phyloP scores from a whole-genome alignment of 1,139 yeast genomes.

The Kurtzmaniella quercitrusa region DNA sequence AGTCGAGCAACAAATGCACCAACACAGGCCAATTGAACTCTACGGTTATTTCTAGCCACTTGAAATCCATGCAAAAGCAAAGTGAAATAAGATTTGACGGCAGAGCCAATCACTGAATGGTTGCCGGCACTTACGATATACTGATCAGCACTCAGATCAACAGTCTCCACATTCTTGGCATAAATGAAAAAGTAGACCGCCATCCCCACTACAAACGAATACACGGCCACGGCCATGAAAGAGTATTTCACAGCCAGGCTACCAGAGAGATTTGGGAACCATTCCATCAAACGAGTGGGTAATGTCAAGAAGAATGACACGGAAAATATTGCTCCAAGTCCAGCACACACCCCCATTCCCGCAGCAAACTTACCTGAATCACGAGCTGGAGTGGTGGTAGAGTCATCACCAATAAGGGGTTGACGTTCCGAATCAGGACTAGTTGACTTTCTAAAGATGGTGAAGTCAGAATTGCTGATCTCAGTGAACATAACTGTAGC shows the following conservation, averaged over 20 bases:
- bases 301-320: slow-evolving; percentile 47
- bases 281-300: slow-evolving; percentile 36
- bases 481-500: slow-evolving; percentile 52
- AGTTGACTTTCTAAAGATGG: slow-evolving; percentile 16
- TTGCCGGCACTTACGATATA: not conserved
- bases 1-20: slow-evolving; percentile 67
- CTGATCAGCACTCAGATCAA: not conserved
- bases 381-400: slow-evolving; percentile 6
- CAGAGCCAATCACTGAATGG: not conserved
- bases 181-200: slow-evolving; percentile 45
- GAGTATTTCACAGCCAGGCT: slow-evolving; percentile 42
- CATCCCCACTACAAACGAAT: slow-evolving; percentile 36
- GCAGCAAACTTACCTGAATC: slow-evolving; percentile 58
- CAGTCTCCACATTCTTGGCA: slow-evolving; percentile 14
- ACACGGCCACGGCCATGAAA: slow-evolving; percentile 44
- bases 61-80: slow-evolving; percentile 44
- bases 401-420: not conserved
- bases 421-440: slow-evolving; percentile 1
- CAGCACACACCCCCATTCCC: slow-evolving; percentile 57
- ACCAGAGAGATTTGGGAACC: slow-evolving; percentile 25
- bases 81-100: slow-evolving; percentile 23
- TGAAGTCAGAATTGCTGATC: slow-evolving; percentile 43
- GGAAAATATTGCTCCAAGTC: slow-evolving; percentile 64
- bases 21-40: slow-evolving; percentile 48
- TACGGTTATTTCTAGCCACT: slow-evolving; percentile 25